These are phyloP conservation scores for Neofusicoccum sp. DNA, from an alignment of 2,329 filamentous ascomycete genomes.

Conservation along the genomic window DNA sequence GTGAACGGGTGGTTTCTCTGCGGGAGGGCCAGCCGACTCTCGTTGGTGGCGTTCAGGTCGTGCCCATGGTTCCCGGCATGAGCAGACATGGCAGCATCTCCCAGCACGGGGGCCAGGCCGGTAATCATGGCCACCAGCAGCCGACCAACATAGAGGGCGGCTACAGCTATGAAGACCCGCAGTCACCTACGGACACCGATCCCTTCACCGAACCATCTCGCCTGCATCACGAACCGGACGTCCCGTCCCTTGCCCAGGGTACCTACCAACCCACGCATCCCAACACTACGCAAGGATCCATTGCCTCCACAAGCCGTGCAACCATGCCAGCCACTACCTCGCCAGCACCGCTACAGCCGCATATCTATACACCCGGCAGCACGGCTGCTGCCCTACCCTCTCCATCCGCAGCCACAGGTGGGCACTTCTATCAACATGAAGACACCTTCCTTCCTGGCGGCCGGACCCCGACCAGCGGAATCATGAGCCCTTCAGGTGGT, in stretches of 20 bases:
- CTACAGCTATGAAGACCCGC: slow-evolving; percentile 54
- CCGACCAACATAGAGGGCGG: slow-evolving; percentile 35
- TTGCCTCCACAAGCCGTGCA: not conserved
- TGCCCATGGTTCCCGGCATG: slow-evolving; percentile 81
- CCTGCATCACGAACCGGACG: slow-evolving; percentile 33
- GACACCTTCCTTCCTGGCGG: slow-evolving; percentile 37
- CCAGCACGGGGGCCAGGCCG: slow-evolving; percentile 35
- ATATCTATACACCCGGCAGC: slow-evolving; percentile 15
- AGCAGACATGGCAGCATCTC: slow-evolving; percentile 56
- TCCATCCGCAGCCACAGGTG: slow-evolving; percentile 28
- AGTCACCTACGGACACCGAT: slow-evolving; percentile 62
- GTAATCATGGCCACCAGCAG: slow-evolving; percentile 10
- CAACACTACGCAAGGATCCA: slow-evolving; percentile 29
- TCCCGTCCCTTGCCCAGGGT: slow-evolving; percentile 35
- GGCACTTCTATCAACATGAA: slow-evolving; percentile 43
- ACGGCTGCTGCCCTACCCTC: slow-evolving; percentile 21
- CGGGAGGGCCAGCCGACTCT: slow-evolving; percentile 85
- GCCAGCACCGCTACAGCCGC: slow-evolving; percentile 21
- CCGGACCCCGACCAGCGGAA: slow-evolving; percentile 12
- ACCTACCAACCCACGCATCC: slow-evolving; percentile 25
- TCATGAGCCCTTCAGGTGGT: not conserved
- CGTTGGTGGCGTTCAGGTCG: slow-evolving; percentile 91
- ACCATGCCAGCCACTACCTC: not conserved
- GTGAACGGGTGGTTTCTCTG: slow-evolving; percentile 82
- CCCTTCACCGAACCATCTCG: slow-evolving; percentile 58